These are phyloP conservation scores for Echinochloa phyllopogon DNA, from an alignment of 176 grass and related monocot species.

Conservation along the genomic window DNA sequence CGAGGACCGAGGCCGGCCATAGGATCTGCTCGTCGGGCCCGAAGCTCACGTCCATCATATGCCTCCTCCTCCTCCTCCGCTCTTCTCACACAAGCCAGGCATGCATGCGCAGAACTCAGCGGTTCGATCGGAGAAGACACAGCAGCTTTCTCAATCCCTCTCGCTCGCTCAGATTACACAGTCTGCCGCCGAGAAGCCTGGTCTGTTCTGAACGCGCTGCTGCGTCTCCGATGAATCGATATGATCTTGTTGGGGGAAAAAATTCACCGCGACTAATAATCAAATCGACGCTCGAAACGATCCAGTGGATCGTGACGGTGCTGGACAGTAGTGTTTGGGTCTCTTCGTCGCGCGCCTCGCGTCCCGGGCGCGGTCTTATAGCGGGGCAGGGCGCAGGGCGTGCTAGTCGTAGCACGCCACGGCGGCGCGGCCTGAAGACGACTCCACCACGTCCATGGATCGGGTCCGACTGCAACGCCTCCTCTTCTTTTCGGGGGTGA, in stretches of 20 bases:
- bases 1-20: conserved; percentile 52
- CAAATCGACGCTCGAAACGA: no score
- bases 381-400: no score
- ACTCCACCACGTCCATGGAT: background rate
- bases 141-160: no score
- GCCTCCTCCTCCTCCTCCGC: background rate
- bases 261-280: no score
- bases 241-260: no score
- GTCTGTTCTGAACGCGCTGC: no score
- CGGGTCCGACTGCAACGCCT: background rate
- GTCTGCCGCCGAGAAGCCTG: no score
- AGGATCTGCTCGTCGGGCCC: conserved; percentile 38
- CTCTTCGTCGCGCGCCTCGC: background rate
- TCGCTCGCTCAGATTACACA: no score
- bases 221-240: no score
- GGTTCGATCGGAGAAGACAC: background rate
- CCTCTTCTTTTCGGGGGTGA: background rate
- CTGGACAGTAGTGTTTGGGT: no score
- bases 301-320: no score
- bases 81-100: background rate
- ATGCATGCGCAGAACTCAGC: background rate
- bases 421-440: background rate
- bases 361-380: background rate
- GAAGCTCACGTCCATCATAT: conserved; percentile 39
- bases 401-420: background rate